phyloP scores from a whole-genome alignment of 495 filamentous ascomycete genomes.

The Glarea lozoyensis region DNA sequence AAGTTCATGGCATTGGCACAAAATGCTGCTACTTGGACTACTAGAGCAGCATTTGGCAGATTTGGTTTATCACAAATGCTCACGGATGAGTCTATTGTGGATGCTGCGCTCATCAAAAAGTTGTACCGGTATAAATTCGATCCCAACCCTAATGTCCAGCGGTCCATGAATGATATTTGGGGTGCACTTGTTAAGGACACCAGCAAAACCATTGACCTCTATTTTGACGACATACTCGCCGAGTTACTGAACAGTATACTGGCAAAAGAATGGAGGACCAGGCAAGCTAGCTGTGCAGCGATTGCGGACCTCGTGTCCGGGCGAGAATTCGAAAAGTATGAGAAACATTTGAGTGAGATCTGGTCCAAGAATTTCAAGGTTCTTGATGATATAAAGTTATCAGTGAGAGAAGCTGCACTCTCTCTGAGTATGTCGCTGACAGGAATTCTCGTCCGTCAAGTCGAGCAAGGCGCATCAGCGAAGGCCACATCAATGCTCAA shows the following conservation, averaged over 20 bases:
- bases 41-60: conserved; percentile 84
- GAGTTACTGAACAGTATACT: conserved; percentile 80
- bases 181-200: conserved; percentile 81
- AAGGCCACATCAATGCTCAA: conserved; percentile 67
- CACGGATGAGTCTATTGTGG: conserved; percentile 77
- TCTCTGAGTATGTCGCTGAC: conserved; percentile 75
- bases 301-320: conserved; percentile 79
- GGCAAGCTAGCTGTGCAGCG: conserved; percentile 86
- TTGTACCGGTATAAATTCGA: conserved; percentile 92
- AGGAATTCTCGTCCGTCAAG: conserved; percentile 68
- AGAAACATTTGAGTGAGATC: conserved; percentile 74
- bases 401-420: conserved; percentile 71
- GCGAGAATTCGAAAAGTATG: conserved; percentile 64
- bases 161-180: conserved; percentile 97
- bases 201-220: conserved; percentile 54
- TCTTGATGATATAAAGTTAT: conserved; percentile 89
- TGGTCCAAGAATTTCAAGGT: conserved; percentile 77
- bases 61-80: conserved; percentile 89
- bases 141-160: conserved; percentile 83
- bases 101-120: conserved; percentile 91
- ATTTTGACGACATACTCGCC: conserved; percentile 79
- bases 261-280: conserved; percentile 83
- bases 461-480: conserved; percentile 71
- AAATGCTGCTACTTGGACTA: conserved; percentile 93
- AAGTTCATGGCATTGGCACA: conserved; percentile 94